These are phyloP conservation scores for Cladosporium sp. DNA, from an alignment of 2,329 filamentous ascomycete species.

Conservation along the genomic window DNA sequence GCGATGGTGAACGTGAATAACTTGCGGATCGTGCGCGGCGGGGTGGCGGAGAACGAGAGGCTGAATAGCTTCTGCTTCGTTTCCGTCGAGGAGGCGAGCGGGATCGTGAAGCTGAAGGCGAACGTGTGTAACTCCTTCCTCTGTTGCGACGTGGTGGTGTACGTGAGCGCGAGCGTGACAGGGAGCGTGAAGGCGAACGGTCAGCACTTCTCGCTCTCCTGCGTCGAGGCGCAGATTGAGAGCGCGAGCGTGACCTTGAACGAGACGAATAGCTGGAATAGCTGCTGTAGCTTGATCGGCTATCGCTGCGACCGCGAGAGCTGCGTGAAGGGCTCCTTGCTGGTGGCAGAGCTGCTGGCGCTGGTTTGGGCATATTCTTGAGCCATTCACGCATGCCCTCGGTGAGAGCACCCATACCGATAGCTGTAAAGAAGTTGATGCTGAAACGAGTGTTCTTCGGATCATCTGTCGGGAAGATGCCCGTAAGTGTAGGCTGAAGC, in stretches of 20 bases:
- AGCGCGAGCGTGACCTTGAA: slow-evolving; percentile 34
- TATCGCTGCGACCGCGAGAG: slow-evolving; percentile 60
- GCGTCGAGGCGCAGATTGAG: slow-evolving; percentile 26
- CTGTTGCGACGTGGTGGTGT: slow-evolving; percentile 31
- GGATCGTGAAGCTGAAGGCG: slow-evolving; percentile 31
- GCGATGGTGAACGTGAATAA: slow-evolving; percentile 20
- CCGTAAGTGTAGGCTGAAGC: slow-evolving; percentile 75
- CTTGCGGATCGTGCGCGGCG: slow-evolving; percentile 23
- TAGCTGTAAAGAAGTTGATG: slow-evolving; percentile 99
- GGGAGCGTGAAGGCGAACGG: slow-evolving; percentile 12
- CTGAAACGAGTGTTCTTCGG: slow-evolving; percentile 90
- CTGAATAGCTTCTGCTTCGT: slow-evolving; percentile 27
- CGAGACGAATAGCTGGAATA: slow-evolving; percentile 68
- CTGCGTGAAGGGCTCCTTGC: slow-evolving; percentile 53
- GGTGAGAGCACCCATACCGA: slow-evolving; percentile 91
- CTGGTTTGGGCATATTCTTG: slow-evolving; percentile 85
- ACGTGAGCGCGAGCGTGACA: slow-evolving; percentile 33
- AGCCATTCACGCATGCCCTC: slow-evolving; percentile 93
- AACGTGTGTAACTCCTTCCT: slow-evolving; percentile 17
- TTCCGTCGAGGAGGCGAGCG: slow-evolving; percentile 34
- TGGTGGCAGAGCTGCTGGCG: slow-evolving; percentile 67
- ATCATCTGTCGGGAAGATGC: slow-evolving; percentile 87
- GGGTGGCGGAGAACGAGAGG: slow-evolving; percentile 27
- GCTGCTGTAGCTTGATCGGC: slow-evolving; percentile 76
- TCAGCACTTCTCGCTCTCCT: slow-evolving; percentile 7